Percentiles rank a stretch among this genome's conserved stretches.
These are phyloP conservation scores for Gynandropsis gynandra DNA, from an alignment of 345 rosid species.

Conservation along the genomic window DNA sequence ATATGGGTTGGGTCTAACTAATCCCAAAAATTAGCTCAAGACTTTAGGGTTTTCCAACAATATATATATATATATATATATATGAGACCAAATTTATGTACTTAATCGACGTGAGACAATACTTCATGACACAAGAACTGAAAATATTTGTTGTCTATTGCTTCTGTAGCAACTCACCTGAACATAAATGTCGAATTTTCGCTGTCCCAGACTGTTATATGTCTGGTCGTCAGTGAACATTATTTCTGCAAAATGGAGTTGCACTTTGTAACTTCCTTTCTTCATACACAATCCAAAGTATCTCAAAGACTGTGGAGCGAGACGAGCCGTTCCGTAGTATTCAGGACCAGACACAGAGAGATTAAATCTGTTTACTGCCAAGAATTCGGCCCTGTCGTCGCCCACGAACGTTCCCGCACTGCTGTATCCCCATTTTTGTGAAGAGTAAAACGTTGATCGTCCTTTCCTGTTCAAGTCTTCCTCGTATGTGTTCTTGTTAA, in stretches of 20 bases:
- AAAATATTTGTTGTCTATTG: background rate
- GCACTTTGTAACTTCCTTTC: conserved; percentile 47
- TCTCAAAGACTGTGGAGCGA: conserved; percentile 65
- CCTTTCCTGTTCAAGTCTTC: conserved; percentile 42
- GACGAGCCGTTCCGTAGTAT: conserved; percentile 54
- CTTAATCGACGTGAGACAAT: no score
- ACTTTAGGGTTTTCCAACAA: no score
- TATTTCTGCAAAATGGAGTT: conserved; percentile 86
- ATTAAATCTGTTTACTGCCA: conserved; percentile 26
- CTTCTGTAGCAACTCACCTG: conserved; percentile 46
- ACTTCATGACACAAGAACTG: background rate
- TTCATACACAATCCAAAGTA: conserved; percentile 75
- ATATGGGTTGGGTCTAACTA: no score
- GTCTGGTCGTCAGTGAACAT: conserved; percentile 46
- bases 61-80: no score
- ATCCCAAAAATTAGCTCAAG: no score
- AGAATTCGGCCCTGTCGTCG: background rate
- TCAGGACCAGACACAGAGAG: conserved; percentile 25
- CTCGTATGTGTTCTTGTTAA: conserved; percentile 32
- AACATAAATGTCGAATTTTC: conserved; percentile 67
- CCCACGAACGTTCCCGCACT: conserved; percentile 53
- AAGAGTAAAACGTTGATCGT: conserved; percentile 30
- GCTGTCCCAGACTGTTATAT: conserved; percentile 56
- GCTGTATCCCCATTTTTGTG: conserved; percentile 61
- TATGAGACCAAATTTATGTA: no score